Conservation (phyloP, 2,329 filamentous ascomycete species). For the Aspergillus hiratsukae region DNA sequence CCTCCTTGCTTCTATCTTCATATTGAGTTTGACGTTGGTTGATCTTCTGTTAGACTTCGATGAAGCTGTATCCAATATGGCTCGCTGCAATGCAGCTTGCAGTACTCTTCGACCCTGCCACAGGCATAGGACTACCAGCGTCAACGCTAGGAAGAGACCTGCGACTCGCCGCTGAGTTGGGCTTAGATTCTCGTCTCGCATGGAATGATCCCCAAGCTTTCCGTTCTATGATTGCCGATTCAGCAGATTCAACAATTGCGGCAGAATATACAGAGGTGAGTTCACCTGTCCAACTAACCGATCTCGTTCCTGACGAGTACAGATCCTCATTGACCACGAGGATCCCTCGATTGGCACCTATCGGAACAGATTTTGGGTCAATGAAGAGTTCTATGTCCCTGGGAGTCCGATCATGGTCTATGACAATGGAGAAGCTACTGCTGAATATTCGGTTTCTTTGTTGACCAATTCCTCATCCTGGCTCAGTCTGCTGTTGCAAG, state of each 20-base stretch:
- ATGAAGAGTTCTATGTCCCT: conserved; percentile 50
- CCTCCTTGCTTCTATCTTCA: background rate
- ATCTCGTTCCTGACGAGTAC: background rate
- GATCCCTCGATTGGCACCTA: conserved; percentile 45
- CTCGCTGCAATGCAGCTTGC: background rate
- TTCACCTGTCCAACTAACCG: too few relatives aligned
- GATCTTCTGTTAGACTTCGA: background rate
- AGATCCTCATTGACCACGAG: conserved; percentile 32
- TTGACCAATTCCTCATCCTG: conserved; percentile 19
- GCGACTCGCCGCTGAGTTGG: conserved; percentile 16
- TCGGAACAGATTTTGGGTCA: conserved; percentile 53
- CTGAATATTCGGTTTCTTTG: conserved; percentile 35
- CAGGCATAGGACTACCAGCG: conserved; percentile 12
- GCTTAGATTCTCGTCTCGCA: conserved; percentile 14
- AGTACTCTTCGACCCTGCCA: conserved; percentile 8
- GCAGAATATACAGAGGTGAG: conserved; percentile 17
- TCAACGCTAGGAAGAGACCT: conserved; percentile 13
- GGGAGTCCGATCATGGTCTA: conserved; percentile 51
- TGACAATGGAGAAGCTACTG: conserved; percentile 45
- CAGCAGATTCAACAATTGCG: background rate
- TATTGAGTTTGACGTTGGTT: background rate
- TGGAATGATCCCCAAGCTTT: conserved; percentile 11
- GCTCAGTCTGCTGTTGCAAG: conserved; percentile 20
- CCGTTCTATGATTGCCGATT: conserved; percentile 5
- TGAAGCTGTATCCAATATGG: background rate